phyloP scores from a whole-genome alignment of 169 alveolate genomes.

The Plasmodium cynomolgi region DNA sequence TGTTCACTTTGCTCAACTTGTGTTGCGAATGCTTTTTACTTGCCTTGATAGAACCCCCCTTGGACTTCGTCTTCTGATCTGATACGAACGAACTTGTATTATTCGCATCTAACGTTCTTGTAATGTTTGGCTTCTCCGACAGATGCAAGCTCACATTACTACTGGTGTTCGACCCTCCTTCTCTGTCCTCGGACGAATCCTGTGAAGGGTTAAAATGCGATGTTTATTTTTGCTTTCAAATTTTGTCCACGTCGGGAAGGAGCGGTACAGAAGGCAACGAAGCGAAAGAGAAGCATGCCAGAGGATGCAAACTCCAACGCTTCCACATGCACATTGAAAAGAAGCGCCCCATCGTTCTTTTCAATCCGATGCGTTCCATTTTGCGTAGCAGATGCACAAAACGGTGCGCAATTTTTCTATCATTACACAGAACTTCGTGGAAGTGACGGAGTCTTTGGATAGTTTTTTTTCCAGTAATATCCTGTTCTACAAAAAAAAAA shows the following conservation, averaged over 20 bases:
- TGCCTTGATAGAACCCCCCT: constrained; percentile 11
- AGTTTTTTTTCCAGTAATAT: constrained; percentile 63
- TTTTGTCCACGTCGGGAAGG: background rate
- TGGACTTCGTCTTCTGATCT: constrained; percentile 17
- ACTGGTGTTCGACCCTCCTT: constrained; percentile 47
- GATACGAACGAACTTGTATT: constrained; percentile 31
- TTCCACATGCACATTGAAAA: background rate
- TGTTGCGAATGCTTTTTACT: constrained; percentile 26
- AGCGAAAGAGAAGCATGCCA: background rate
- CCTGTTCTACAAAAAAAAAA: constrained; percentile 52
- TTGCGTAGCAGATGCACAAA: background rate
- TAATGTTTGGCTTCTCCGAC: constrained; percentile 27
- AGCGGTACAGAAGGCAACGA: background rate
- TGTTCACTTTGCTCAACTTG: constrained; percentile 13
- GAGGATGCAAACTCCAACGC: background rate
- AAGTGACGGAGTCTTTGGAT: constrained; percentile 73
- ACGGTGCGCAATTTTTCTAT: background rate
- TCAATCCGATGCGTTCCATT: background rate
- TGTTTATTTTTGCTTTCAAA: background rate
- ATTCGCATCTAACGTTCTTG: constrained; percentile 32
- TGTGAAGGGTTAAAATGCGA: constrained; percentile 1
- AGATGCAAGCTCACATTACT: constrained; percentile 49
- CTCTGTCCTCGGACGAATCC: constrained; percentile 75
- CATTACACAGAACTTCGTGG: constrained; percentile 73
- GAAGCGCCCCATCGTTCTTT: background rate